These are phyloP conservation scores for Chlorella sp. DNA, from an alignment of 139 green algal species.

Conservation along the genomic window DNA sequence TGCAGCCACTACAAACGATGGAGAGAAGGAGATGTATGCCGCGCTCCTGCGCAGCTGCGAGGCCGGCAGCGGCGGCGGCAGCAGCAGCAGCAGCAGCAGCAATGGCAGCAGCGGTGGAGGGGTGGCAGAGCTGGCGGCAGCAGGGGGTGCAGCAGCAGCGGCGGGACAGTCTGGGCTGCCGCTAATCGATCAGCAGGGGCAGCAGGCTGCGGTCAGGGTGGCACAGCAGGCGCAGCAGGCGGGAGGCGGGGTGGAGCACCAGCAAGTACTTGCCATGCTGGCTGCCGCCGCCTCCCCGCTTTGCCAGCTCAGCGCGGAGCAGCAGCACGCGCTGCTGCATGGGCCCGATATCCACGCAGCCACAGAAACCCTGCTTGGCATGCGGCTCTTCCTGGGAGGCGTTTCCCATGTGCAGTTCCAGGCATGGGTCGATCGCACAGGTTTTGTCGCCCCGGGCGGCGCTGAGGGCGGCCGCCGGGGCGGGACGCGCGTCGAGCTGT, in stretches of 20 bases:
- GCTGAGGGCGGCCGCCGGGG: not conserved
- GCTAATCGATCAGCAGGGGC: not conserved
- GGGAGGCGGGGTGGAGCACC: too few species aligned
- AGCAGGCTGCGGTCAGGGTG: not conserved
- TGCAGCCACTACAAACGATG: slow-evolving; percentile 5
- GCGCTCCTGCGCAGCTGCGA: slow-evolving; percentile 13
- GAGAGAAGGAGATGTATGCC: not conserved
- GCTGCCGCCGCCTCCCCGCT: not conserved
- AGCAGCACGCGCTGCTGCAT: slow-evolving; percentile 6
- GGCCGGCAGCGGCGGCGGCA: not conserved
- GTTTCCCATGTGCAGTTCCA: slow-evolving; percentile 5
- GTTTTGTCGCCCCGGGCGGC: not conserved
- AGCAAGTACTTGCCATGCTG: too few species aligned
- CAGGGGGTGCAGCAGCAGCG: not conserved
- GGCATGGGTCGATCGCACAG: not conserved
- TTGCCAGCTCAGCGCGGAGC: too few species aligned
- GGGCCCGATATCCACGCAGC: not conserved
- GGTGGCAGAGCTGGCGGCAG: not conserved
- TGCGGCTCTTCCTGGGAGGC: slow-evolving; percentile 44
- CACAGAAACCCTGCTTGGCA: slow-evolving; percentile 37
- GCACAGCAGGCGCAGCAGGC: not conserved
- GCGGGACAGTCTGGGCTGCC: not conserved
- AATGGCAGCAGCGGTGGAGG: not conserved
- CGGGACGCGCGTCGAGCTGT: not conserved
- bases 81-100: not conserved